phyloP scores from a whole-genome alignment of 2,329 filamentous ascomycete species.

The Gyromitra esculenta region DNA sequence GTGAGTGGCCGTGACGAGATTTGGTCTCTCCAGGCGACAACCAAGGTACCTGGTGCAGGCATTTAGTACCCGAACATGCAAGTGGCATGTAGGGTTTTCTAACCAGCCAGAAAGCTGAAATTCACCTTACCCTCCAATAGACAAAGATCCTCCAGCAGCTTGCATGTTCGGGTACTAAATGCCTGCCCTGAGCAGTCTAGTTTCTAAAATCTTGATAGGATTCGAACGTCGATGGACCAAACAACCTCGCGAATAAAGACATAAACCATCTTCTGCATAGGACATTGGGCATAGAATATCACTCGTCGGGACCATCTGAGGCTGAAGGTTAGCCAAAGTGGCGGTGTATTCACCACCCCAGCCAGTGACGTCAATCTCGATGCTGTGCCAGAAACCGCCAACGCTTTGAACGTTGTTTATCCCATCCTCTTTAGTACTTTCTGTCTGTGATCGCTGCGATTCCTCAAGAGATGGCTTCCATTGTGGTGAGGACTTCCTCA shows the following conservation, averaged over 20 bases:
- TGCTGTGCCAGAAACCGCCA: slow-evolving; percentile 3
- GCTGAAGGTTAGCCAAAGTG: not conserved
- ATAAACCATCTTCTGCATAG: not conserved
- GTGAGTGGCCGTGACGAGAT: not conserved
- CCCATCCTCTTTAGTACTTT: not conserved
- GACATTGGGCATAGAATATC: not conserved
- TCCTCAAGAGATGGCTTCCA: not conserved
- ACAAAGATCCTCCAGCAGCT: too few species aligned
- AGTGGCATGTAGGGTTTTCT: not conserved
- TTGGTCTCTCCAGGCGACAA: not conserved
- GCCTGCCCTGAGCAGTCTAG: too few species aligned
- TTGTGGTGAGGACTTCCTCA: not conserved
- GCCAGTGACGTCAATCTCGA: slow-evolving; percentile 14
- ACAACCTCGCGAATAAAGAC: not conserved
- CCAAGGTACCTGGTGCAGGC: not conserved
- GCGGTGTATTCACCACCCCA: not conserved
- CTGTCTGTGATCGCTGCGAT: not conserved
- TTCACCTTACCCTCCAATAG: too few species aligned
- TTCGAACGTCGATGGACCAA: too few species aligned
- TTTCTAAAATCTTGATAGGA: too few species aligned
- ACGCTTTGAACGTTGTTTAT: not conserved
- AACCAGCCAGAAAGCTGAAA: too few species aligned
- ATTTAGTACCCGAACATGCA: not conserved
- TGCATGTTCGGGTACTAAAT: too few species aligned
- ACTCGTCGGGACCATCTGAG: not conserved